These are phyloP conservation scores for Solanum boliviense DNA, from an alignment of 257 asterid genomes.

Conservation along the genomic window DNA sequence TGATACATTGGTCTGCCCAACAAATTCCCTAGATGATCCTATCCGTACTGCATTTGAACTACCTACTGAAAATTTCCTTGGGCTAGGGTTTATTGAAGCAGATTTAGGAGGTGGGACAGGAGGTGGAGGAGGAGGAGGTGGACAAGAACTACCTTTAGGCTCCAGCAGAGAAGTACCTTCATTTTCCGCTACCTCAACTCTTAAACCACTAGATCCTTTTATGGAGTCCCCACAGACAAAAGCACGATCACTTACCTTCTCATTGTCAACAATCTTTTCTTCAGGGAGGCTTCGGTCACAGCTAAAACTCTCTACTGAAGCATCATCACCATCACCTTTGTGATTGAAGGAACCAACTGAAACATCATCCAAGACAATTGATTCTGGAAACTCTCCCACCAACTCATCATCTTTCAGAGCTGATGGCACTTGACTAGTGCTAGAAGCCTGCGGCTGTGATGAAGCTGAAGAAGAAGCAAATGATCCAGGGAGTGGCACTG, in stretches of 20 bases:
- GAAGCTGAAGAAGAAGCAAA: slow-evolving; percentile 39
- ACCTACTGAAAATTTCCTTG: slow-evolving; percentile 37
- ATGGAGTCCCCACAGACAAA: slow-evolving; percentile 28
- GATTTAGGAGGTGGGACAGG: slow-evolving; percentile 94
- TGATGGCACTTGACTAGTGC: slow-evolving; percentile 31
- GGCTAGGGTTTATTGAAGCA: slow-evolving; percentile 25
- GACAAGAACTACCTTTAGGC: slow-evolving; percentile 50
- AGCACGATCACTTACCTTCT: neutral
- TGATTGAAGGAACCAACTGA: slow-evolving; percentile 28
- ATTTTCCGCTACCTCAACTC: slow-evolving; percentile 39
- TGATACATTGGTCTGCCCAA: slow-evolving; percentile 60
- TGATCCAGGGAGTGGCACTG: slow-evolving; percentile 29
- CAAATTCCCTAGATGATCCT: slow-evolving; percentile 61
- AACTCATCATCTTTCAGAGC: slow-evolving; percentile 45
- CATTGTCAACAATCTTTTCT: slow-evolving; percentile 30
- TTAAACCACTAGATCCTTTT: slow-evolving; percentile 30
- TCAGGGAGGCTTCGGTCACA: slow-evolving; percentile 18
- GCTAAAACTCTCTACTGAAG: slow-evolving; percentile 24
- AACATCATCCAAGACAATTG: slow-evolving; percentile 34
- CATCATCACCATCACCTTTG: slow-evolving; percentile 35
- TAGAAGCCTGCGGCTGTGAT: slow-evolving; percentile 35
- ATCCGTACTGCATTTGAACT: slow-evolving; percentile 37
- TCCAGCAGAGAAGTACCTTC: slow-evolving; percentile 43
- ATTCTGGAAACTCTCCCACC: slow-evolving; percentile 45
- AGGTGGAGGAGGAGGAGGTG: slow-evolving; percentile 99